Percentiles rank a stretch among this genome's conserved stretches.
phyloP scores from a whole-genome alignment of 345 rosid species.

The Salix caprea region DNA sequence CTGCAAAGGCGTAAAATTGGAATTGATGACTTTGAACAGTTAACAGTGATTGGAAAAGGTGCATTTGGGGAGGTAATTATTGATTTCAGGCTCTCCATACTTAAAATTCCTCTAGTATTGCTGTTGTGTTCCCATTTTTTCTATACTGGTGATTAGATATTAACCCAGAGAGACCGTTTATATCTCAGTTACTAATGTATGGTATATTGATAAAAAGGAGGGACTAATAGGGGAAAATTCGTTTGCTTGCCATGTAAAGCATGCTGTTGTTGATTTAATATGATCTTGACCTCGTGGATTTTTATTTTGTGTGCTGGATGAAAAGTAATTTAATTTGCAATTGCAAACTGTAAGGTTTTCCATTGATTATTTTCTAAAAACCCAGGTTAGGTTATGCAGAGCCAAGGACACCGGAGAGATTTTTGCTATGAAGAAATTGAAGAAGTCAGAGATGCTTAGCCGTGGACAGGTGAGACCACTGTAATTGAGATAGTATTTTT shows the following conservation, averaged over 20 bases:
- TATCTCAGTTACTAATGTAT: no score
- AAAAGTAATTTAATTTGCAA: not conserved
- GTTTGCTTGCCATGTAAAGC: not conserved
- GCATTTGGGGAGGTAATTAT: slow-evolving; percentile 88
- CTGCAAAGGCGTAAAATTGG: slow-evolving; percentile 93
- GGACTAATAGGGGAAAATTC: not conserved
- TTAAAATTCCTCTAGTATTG: not conserved
- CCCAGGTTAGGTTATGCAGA: slow-evolving; percentile 86
- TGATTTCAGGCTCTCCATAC: not conserved
- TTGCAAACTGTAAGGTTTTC: not conserved
- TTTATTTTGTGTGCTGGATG: not conserved
- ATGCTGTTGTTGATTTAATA: not conserved
- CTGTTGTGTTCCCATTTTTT: not conserved
- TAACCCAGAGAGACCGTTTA: not conserved
- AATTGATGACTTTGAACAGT: slow-evolving; percentile 85
- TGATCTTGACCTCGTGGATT: not conserved
- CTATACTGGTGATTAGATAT: not conserved
- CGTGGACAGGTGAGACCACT: slow-evolving; percentile 83
- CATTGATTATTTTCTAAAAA: not conserved
- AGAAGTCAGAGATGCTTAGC: slow-evolving; percentile 97
- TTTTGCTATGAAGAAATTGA: slow-evolving; percentile 93
- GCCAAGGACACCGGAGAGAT: slow-evolving; percentile 80
- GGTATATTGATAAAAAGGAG: not conserved
- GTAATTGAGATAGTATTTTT: not conserved
- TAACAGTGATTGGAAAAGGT: slow-evolving; percentile 88